Evolutionary conservation across 2,329 filamentous ascomycete species (phyloP), one percentile per base, ranked within the genome.

Genomic region (Geosmithia morbida): DNA sequence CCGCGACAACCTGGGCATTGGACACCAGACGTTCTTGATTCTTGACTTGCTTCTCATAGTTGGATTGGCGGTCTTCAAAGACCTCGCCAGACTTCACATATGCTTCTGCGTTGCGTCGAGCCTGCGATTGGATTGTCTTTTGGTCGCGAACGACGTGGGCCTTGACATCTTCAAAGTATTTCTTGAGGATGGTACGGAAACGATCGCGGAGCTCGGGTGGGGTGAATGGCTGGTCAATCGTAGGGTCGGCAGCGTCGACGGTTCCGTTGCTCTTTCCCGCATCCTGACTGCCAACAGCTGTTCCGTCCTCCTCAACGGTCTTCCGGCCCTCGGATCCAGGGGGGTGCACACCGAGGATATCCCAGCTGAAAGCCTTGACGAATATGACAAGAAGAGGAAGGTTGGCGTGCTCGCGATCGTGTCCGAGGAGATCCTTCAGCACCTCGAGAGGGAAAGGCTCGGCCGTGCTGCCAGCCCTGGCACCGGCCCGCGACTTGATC

Each of bases 31-130:
- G 88, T 61, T 98, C 92, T 59, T 97, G 87, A 1, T 84, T 75
- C 64, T 97, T 98, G 48, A 89, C 72, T 55, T 92, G 85, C 63
- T 89, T 96, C 61, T 98, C 94, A 55, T 94, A 95, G 59, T 89
- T 97, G 47, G 88, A 79, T 61, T 98, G 92, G 46, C 92, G 84
- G 59, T 98, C 92, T 61, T 98, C 92, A 53, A 98, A 97, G 5
- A 98, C 90, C 60, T 98, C 92, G 2, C 92, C 92, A 39, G 92
- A 97, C 59, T 96, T 96, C 56, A 98, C 90, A 57, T 98, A 98
- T 6, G 90, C 92, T 64, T 98, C 92, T 1, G 92, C 90, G 65
- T 98, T 98, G 55, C 90, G 88, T 52, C 88, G 86, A 47, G 86
- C 87, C 66, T 98, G 92, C 22, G 77, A 80, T 47, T 81, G 77